Conservation (phyloP, 2,329 filamentous ascomycete genomes). For the Dactylellina haptotyla region DNA sequence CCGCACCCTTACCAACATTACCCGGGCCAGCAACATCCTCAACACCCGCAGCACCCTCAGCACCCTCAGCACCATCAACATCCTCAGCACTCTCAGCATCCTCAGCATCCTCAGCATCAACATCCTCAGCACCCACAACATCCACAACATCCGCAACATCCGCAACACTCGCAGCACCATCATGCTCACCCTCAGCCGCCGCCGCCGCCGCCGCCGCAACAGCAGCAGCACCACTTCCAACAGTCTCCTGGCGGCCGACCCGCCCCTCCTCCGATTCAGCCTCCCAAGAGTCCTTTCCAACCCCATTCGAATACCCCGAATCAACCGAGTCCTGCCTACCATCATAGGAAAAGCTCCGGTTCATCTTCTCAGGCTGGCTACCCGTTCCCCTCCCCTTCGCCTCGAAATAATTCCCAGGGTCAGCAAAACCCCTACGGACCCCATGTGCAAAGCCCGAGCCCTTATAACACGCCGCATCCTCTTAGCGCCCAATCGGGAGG, state of each 20-base stretch:
- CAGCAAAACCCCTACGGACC: constrained; percentile 27
- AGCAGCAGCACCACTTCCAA: constrained; percentile 55
- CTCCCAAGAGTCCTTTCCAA: constrained; percentile 55
- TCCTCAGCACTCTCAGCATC: constrained; percentile 26
- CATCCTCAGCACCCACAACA: constrained; percentile 54
- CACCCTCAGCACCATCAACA: constrained; percentile 44
- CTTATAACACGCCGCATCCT: constrained; percentile 45
- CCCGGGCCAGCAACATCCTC: constrained; percentile 43
- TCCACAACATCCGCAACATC: constrained; percentile 54
- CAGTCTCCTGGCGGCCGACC: constrained; percentile 35
- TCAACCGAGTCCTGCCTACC: constrained; percentile 50
- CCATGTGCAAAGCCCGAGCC: constrained; percentile 42
- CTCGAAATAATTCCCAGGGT: constrained; percentile 39
- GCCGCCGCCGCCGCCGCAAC: constrained; percentile 48
- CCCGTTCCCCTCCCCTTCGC: constrained; percentile 40
- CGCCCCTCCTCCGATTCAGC: constrained; percentile 48
- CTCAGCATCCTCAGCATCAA: constrained; percentile 33
- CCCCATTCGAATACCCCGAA: constrained; percentile 33
- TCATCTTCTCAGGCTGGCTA: constrained; percentile 51
- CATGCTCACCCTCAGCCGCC: constrained; percentile 55
- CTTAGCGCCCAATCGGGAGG: constrained; percentile 47
- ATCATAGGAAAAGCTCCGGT: constrained; percentile 45
- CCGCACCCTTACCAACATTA: constrained; percentile 47
- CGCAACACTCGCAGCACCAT: constrained; percentile 47
- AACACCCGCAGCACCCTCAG: constrained; percentile 39